Evolutionary conservation across 768 basidiomycete species (phyloP).

Genomic region (Candolleomyces eurysporus): DNA sequence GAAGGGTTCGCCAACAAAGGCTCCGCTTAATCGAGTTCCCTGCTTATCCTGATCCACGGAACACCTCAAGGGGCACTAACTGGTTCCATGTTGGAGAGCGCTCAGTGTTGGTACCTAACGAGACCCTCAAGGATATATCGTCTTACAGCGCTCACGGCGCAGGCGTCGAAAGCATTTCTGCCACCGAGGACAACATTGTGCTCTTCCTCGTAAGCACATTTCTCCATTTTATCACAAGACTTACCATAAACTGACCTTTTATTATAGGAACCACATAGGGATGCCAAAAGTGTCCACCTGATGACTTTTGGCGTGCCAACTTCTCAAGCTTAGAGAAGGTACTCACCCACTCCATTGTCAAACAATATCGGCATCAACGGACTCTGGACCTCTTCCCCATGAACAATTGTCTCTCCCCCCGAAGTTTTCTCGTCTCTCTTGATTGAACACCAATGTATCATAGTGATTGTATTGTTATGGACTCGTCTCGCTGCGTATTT

Average conservation of each 20-base stretch:
- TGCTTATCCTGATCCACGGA: conserved; percentile 33
- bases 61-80: conserved; percentile 18
- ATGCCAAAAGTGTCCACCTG: conserved; percentile 40
- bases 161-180: conserved; percentile 47
- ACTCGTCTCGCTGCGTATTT: conserved; percentile 4
- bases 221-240: background rate
- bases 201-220: conserved; percentile 47
- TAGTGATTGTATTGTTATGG: conserved; percentile 5
- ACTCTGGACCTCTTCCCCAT: conserved; percentile 1
- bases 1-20: conserved; percentile 23
- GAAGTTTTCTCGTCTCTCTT: conserved; percentile 2
- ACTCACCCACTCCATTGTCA: background rate
- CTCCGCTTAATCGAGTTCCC: conserved; percentile 46
- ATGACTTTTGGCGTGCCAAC: conserved; percentile 41
- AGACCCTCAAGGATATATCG: conserved; percentile 42
- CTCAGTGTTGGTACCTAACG: conserved; percentile 39
- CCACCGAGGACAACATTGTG: conserved; percentile 61
- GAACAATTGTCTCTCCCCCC: background rate
- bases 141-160: conserved; percentile 42
- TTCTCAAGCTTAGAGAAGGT: conserved; percentile 1
- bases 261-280: conserved; percentile 36
- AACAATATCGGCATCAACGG: background rate
- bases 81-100: conserved; percentile 44
- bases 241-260: conserved; percentile 2
- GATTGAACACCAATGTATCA: conserved; percentile 1